Evolutionary conservation across 2,329 filamentous ascomycete species (phyloP), one percentile per base, ranked within the genome.

Genomic region (Hypocrella siamensis): DNA sequence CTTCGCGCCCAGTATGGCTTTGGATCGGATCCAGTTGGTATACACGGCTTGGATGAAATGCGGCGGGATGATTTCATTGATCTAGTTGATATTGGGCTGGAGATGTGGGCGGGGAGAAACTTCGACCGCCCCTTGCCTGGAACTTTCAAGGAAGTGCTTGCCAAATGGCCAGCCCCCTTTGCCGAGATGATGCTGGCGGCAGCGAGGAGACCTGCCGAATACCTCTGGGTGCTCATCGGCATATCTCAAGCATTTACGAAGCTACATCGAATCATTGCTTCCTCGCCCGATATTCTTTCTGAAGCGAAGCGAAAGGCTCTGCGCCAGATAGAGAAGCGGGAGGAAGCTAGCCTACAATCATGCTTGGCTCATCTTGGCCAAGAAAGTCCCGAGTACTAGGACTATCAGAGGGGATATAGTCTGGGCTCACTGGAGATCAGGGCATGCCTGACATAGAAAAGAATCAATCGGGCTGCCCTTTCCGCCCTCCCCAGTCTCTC

Each of bases 41-140:
- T 39, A 9, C 34, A 29, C 8, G 37, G 37, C 11, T 32, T 37
- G 24, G 37, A 39, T 8, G 37, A 39, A 30, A 31, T 30, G 28
- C 7, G 30, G 5, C 30, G 34, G 12, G 17, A 21, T n/a, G 19
- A 32, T 14, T 17, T 25, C 11, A 19, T 26, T 18, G 26, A 30
- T 12, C 31, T 36, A 9, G 19, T 36, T 4, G 34, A 33, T 19
- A 30, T 36, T 14, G 34, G 34, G 2, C 14, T 30, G 4, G 34
- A 36, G 15, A 29, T 30, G 19, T 3, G 19, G 7, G 14, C 32
- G 9, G 19, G 17, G 12, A 11, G 6, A 15, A 26, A 28, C 4
- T 10, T 19, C 11, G 9, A 15, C 6, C 30, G 26, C 4, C 14
- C 15, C 1, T 17, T 21, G 15, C 32, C 28, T 6, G 12, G 17